Percentiles rank a stretch among this genome's conserved stretches.
Conservation (phyloP, 352 stramenopile species). For the Aphanomyces cochlioides region DNA sequence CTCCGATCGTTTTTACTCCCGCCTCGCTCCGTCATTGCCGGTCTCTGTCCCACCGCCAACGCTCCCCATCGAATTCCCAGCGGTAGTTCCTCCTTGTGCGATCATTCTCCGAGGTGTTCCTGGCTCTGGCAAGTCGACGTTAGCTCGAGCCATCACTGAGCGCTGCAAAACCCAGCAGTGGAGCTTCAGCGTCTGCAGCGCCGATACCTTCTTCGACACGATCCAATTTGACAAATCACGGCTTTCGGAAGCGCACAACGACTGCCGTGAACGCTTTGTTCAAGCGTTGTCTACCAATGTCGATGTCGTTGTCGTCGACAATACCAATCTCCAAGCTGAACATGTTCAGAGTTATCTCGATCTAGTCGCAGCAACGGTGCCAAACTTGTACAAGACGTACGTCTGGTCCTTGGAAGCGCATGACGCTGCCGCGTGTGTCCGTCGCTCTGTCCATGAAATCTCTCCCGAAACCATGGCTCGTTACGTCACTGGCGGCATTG, state of each 20-base stretch:
- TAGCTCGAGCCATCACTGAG: background rate
- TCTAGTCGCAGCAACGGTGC: background rate
- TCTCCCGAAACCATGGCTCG: background rate
- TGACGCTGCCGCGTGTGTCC: conserved; percentile 6
- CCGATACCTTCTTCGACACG: conserved; percentile 16
- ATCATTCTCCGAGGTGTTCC: conserved; percentile 22
- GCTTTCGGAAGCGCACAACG: conserved; percentile 10
- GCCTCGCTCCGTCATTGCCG: background rate
- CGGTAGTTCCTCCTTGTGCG: background rate
- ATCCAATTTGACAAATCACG: conserved; percentile 6
- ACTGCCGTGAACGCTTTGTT: background rate
- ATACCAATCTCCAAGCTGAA: conserved; percentile 20
- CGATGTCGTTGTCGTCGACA: conserved; percentile 27
- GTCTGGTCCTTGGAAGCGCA: conserved; percentile 4
- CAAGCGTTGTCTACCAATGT: background rate
- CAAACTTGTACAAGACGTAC: background rate
- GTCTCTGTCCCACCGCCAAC: background rate
- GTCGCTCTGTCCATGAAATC: conserved; percentile 24
- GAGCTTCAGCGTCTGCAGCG: conserved; percentile 17
- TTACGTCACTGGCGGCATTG: background rate
- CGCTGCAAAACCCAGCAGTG: background rate
- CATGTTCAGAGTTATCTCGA: conserved; percentile 20
- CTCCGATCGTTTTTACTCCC: conserved; percentile 20
- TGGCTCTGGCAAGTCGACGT: conserved; percentile 16
- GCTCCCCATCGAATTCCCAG: background rate